Conservation (phyloP, 768 basidiomycete species). For the Tylopilus sp. region DNA sequence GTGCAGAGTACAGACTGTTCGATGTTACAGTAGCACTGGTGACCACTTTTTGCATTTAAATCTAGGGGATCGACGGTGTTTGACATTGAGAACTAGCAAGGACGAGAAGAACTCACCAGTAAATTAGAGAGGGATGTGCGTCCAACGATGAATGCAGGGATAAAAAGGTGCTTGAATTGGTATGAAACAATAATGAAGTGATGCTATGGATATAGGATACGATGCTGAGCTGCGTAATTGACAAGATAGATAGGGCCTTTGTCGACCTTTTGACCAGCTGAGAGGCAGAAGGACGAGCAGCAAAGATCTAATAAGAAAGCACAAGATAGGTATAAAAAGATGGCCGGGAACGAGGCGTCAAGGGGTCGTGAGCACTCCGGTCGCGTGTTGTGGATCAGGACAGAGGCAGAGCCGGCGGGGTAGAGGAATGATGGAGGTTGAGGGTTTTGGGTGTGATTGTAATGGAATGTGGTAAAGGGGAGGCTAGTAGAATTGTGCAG, state of each 20-base stretch:
- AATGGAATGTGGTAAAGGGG: conserved; percentile 57
- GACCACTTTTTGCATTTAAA: conserved; percentile 73
- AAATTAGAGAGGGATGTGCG: conserved; percentile 42
- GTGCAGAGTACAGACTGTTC: conserved; percentile 34
- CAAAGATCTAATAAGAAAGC: conserved; percentile 36
- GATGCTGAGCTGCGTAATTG: conserved; percentile 38
- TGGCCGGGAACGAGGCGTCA: conserved; percentile 41
- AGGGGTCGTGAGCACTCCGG: conserved; percentile 52
- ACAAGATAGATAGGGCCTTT: conserved; percentile 36
- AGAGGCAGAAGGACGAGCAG: conserved; percentile 34
- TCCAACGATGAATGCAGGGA: conserved; percentile 45
- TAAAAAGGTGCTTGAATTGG: conserved; percentile 42
- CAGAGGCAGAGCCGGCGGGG: conserved; percentile 26
- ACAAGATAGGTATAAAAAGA: conserved; percentile 58
- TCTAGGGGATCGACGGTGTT: conserved; percentile 31
- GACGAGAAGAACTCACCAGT: conserved; percentile 37
- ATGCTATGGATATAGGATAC: conserved; percentile 40
- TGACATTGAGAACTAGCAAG: conserved; percentile 13
- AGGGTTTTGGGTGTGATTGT: conserved; percentile 34
- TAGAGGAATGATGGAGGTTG: conserved; percentile 33
- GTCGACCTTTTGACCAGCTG: conserved; percentile 37
- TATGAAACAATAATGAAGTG: conserved; percentile 49
- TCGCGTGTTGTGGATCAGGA: conserved; percentile 38
- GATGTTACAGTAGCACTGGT: conserved; percentile 47
- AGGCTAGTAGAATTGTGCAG: conserved; percentile 48